Evolutionary conservation across 2,329 filamentous ascomycete genomes (phyloP), one percentile per base, ranked within the genome.

Genomic region (Coniochaeta sp.): DNA sequence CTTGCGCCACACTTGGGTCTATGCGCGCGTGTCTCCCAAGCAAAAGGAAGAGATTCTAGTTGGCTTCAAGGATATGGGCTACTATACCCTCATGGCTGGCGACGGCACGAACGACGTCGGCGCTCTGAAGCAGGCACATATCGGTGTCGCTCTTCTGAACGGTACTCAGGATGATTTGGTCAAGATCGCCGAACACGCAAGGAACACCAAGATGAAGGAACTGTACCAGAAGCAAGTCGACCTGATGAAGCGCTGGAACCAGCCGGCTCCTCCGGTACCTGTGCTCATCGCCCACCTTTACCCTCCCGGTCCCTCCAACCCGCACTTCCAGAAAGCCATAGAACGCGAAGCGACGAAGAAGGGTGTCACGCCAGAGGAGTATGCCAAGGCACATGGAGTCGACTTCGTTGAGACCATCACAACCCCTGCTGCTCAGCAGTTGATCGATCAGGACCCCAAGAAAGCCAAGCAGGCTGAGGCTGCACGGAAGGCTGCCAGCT

Each of bases 31-130:
- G 9, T 99, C 94, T 1, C 94, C 94, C 8, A 96, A 96, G 77
- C 94, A 99, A 65, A 99, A 99, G 75, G 94, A 99, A 69, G 91
- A 97, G 51, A 97, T 99, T 63, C 78, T 99, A n/a, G 81, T 96
- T 20, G 94, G 94, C 32, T 82, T 97, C 56, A 96, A 96, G 73
- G 91, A 96, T 63, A 88, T 90, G 73, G 94, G 94, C 48, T 99
- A 99, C 74, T 96, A 94, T 55, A 99, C 94, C 27, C 81, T 99
- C 56, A 99, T 99, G 94, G 95, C 91, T 61, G 94, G 94, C 69
- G 94, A 99, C 64, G 94, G 94, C 57, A 99, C 94, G 51, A 99
- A 99, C 68, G 94, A 99, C 65, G 94, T 99, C 51, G 94, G 94
- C 58, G 94, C 94, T 42, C 76, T 99, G 64, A 99, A 99, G 77